Evolutionary conservation across 2,329 filamentous ascomycete genomes (phyloP), one percentile per base, ranked within the genome.

Genomic region (Hypomyces perniciosus): DNA sequence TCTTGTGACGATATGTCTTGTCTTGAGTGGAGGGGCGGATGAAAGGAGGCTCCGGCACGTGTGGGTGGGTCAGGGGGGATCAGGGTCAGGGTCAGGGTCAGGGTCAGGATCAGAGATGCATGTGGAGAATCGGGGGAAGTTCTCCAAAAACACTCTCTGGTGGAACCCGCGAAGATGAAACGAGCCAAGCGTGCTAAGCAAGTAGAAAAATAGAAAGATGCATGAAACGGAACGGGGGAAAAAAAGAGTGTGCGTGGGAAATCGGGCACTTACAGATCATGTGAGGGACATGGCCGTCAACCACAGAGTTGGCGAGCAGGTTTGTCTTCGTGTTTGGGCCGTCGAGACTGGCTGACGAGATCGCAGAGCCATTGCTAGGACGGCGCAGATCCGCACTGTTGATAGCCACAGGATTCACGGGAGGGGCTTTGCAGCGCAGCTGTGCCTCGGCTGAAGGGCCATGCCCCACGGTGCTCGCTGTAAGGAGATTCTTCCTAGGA

Each of bases 201-300:
- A 20, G 20, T 20, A 20, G 20, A 20, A 20, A 20, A 20, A 20
- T 20, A 20, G 20, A 20, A 20, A 20, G 3, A 20, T 20, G 20
- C 20, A 43, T 13, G 33, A 46, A 50, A 46, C 48, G 26, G 48
- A 40, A 46, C 33, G 33, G 12, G 20, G 38, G 30, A 34, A 53
- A 20, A 34, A 46, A 48, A 39, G 41, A 50, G 29, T 43, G 10
- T 45, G 10, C 8, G 35, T 28, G 34, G 28, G 28, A 40, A 33
- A 41, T 30, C 37, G 43, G 41, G 34, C 43, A 72, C 74, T 72
- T 72, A 78, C 75, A 74, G 57, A 75, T 66, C 60, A 74, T 66
- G 62, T 75, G 72, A 57, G 74, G 70, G 51, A 73, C 68, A 57
- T 77, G 75, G 61, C 67, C 68, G 39, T 76, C 71, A 43, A 66